Evolutionary conservation across 2,329 filamentous ascomycete genomes (phyloP).

Genomic region (Monilinia aucupariae): DNA sequence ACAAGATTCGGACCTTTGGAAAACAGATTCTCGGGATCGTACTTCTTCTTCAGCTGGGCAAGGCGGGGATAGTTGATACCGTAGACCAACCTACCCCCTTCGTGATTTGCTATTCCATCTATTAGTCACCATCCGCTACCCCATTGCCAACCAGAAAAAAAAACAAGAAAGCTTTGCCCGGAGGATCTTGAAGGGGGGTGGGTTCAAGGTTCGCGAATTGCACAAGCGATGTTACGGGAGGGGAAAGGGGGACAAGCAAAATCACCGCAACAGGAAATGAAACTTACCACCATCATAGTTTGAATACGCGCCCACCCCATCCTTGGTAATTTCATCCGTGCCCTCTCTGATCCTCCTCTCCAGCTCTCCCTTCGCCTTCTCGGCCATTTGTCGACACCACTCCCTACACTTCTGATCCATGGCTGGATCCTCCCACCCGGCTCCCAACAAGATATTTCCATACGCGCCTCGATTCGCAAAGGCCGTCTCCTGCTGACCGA

Average conservation of each 20-base stretch:
- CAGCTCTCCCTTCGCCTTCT: constrained; percentile 18
- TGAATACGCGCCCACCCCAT: constrained; percentile 16
- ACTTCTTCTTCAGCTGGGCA: constrained; percentile 25
- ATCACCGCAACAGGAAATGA: background rate
- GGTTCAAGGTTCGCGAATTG: background rate
- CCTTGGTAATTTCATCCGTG: constrained; percentile 11
- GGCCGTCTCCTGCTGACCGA: constrained; percentile 26
- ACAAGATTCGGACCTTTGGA: constrained; percentile 12
- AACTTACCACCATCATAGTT: constrained; percentile 18
- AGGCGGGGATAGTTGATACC: constrained; percentile 23
- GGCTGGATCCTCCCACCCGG: constrained; percentile 30
- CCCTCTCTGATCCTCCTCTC: constrained; percentile 16
- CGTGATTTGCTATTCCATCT: constrained; percentile 14
- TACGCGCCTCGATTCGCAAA: constrained; percentile 32
- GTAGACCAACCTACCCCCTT: constrained; percentile 19
- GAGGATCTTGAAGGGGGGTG: background rate
- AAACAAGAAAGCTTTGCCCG: background rate
- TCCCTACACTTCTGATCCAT: constrained; percentile 22
- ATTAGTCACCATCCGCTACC: background rate
- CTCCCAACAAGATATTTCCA: constrained; percentile 27
- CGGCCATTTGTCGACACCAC: constrained; percentile 24
- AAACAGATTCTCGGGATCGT: constrained; percentile 23
- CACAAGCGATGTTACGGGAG: background rate
- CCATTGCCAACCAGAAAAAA: background rate
- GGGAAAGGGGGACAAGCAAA: background rate